phyloP scores from a whole-genome alignment of 139 green algal species.

The Ettlia oleoabundans region DNA sequence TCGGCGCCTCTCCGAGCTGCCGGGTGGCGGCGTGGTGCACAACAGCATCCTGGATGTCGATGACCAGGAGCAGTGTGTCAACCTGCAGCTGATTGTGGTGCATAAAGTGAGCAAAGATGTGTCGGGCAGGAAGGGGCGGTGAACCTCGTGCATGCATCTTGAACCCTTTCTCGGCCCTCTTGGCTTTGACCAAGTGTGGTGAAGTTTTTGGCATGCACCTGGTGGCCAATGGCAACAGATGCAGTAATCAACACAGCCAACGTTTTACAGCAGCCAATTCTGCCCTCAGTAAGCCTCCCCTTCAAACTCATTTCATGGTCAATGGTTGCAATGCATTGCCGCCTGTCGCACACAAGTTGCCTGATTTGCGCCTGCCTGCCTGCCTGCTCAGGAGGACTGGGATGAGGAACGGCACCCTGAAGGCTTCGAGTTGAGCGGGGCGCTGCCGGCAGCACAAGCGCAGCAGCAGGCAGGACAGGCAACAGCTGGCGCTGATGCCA shows the following conservation, averaged over 20 bases:
- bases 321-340: neutral
- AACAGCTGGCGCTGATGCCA: neutral
- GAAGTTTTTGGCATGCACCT: neutral
- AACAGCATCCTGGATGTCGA: slow-evolving; percentile 68
- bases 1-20: slow-evolving; percentile 59
- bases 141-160: too few species aligned
- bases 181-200: neutral
- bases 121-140: too few species aligned
- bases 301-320: neutral
- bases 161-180: neutral
- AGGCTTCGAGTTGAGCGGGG: slow-evolving; percentile 64
- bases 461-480: too few species aligned
- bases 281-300: neutral
- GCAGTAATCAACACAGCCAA: too few species aligned
- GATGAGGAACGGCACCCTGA: slow-evolving; percentile 68
- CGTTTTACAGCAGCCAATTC: too few species aligned
- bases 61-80: slow-evolving; percentile 81
- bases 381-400: slow-evolving; percentile 52
- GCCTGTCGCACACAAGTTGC: too few species aligned
- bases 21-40: slow-evolving; percentile 73
- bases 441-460: slow-evolving; percentile 31
- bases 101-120: neutral
- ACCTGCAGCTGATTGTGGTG: slow-evolving; percentile 62
- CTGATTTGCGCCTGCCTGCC: too few species aligned
- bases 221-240: too few species aligned